Percentiles rank a stretch among this genome's conserved stretches.
These are phyloP conservation scores for Letharia lupina DNA, from an alignment of 495 filamentous ascomycete species.

Conservation along the genomic window DNA sequence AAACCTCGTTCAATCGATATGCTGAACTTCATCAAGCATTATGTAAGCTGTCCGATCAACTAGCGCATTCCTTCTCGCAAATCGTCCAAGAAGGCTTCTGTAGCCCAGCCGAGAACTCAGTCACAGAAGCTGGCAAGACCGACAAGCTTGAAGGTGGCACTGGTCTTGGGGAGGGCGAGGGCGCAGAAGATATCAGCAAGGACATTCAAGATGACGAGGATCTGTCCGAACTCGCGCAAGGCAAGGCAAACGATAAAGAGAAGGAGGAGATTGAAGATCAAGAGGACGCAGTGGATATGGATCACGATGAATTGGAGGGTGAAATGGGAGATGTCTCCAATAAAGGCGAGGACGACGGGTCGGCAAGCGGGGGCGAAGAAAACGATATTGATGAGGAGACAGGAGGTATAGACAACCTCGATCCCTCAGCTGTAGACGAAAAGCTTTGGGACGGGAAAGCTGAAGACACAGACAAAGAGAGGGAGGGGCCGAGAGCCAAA, in stretches of 20 bases:
- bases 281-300: constrained; percentile 89
- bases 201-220: constrained; percentile 92
- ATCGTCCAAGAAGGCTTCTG: constrained; percentile 84
- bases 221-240: constrained; percentile 80
- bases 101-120: constrained; percentile 68
- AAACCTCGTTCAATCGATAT: constrained; percentile 43
- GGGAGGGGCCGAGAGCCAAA: constrained; percentile 46
- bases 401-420: constrained; percentile 81
- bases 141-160: constrained; percentile 86
- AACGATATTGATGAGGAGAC: constrained; percentile 73
- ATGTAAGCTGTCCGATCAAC: constrained; percentile 63
- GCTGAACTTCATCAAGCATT: constrained; percentile 54
- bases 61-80: constrained; percentile 66
- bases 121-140: constrained; percentile 52
- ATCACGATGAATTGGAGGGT: constrained; percentile 79
- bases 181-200: constrained; percentile 94
- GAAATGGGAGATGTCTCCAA: constrained; percentile 60
- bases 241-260: constrained; percentile 45
- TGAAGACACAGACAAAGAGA: constrained; percentile 73
- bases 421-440: constrained; percentile 84
- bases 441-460: constrained; percentile 91
- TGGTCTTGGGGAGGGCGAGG: constrained; percentile 91
- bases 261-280: constrained; percentile 57
- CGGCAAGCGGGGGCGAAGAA: constrained; percentile 30
- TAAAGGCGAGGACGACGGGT: constrained; percentile 38